Evolutionary conservation across 2,329 filamentous ascomycete species (phyloP).

Genomic region (Talaromyces sp.): DNA sequence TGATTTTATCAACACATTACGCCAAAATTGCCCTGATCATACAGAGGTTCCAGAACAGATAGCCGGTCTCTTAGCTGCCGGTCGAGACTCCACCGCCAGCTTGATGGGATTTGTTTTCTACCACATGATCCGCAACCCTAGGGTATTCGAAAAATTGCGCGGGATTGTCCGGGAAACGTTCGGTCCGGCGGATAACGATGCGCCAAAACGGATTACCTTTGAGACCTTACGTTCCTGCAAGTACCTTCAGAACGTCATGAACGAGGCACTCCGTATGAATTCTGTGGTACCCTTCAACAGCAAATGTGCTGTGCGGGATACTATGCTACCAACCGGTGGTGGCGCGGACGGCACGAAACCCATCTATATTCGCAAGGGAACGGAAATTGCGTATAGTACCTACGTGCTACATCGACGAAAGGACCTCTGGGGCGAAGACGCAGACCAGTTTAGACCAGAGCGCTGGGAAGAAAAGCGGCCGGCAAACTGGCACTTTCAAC

Average conservation of each 20-base stretch:
- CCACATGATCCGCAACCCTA: constrained; percentile 68
- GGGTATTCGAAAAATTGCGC: constrained; percentile 62
- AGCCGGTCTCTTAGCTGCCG: constrained; percentile 70
- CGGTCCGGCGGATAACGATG: constrained; percentile 45
- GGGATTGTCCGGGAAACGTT: constrained; percentile 64
- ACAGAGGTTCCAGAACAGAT: constrained; percentile 63
- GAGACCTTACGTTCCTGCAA: neutral
- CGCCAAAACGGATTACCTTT: constrained; percentile 1
- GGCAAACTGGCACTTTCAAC: constrained; percentile 43
- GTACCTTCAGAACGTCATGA: constrained; percentile 20
- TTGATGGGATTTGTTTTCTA: constrained; percentile 57
- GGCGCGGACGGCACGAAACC: constrained; percentile 18
- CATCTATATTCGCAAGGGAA: constrained; percentile 17
- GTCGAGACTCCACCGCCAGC: constrained; percentile 71
- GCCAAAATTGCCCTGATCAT: neutral
- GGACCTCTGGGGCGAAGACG: constrained; percentile 46
- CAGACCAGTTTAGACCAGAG: constrained; percentile 47
- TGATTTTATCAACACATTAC: neutral
- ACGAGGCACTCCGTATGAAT: constrained; percentile 22
- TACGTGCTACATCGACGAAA: constrained; percentile 46
- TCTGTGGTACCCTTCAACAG: constrained; percentile 26
- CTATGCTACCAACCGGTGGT: constrained; percentile 18
- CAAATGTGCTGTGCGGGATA: constrained; percentile 19
- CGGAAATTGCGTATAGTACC: constrained; percentile 19
- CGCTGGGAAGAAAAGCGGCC: constrained; percentile 51